phyloP scores from a whole-genome alignment of 495 filamentous ascomycete species.

The Tuber aestivum region DNA sequence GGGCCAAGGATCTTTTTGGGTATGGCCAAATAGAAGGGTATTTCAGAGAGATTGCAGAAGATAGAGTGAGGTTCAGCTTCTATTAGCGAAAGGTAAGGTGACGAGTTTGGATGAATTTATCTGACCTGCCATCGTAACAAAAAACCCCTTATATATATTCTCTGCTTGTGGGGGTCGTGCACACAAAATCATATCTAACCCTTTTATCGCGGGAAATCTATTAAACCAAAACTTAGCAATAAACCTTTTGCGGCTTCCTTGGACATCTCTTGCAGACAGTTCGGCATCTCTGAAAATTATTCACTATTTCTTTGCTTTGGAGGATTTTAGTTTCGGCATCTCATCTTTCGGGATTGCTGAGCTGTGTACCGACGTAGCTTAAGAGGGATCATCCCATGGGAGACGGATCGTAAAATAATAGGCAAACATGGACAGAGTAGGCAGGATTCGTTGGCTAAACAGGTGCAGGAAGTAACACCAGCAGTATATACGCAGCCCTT shows the following conservation, averaged over 20 bases:
- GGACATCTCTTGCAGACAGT: neutral
- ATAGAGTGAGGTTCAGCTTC: neutral
- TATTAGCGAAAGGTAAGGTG: neutral
- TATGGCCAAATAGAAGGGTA: neutral
- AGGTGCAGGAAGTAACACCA: neutral
- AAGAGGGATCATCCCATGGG: too few relatives aligned
- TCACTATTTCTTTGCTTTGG: neutral
- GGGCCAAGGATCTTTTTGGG: neutral
- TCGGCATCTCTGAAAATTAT: neutral
- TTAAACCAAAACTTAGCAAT: neutral
- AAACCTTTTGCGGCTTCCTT: neutral
- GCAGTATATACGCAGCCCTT: neutral
- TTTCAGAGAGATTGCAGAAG: neutral
- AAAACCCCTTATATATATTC: neutral
- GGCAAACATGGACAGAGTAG: neutral
- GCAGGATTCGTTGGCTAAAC: neutral
- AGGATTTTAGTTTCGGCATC: neutral
- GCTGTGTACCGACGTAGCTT: too few relatives aligned
- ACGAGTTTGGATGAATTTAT: neutral
- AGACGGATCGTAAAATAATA: neutral
- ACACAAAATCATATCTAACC: neutral
- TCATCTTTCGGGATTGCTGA: neutral
- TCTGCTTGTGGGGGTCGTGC: neutral
- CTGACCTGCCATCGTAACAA: neutral
- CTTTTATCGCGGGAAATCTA: neutral